Evolutionary conservation across 257 asterid species (phyloP).

Genomic region (Striga asiatica): DNA sequence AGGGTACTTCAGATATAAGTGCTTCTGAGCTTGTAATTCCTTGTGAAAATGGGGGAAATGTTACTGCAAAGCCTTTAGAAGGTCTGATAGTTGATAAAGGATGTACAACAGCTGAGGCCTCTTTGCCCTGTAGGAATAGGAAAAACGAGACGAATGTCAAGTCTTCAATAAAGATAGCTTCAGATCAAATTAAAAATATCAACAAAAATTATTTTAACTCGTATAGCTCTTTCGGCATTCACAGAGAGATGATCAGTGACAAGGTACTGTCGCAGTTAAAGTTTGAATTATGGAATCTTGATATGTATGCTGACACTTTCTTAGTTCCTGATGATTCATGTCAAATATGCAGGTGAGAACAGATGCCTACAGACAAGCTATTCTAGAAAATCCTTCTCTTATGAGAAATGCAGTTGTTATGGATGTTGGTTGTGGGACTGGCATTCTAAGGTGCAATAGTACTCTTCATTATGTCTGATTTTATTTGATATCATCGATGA

Average conservation of each 20-base stretch:
- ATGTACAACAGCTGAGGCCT: too few relatives aligned
- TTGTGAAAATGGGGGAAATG: constrained; percentile 27
- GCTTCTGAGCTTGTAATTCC: constrained; percentile 18
- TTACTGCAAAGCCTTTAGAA: constrained; percentile 18
- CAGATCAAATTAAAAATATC: constrained; percentile 31
- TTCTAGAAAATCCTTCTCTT: constrained; percentile 77
- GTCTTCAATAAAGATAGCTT: constrained; percentile 25
- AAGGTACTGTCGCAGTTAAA: constrained; percentile 43
- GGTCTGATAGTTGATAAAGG: constrained; percentile 14
- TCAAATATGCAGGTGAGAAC: constrained; percentile 81
- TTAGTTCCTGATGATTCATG: too few relatives aligned
- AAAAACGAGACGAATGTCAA: constrained; percentile 8
- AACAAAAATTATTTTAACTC: constrained; percentile 71
- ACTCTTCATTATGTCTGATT: constrained; percentile 3
- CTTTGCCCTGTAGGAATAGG: constrained; percentile 12
- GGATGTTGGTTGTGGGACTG: constrained; percentile 99
- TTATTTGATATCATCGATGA: background rate
- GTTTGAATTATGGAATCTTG: background rate
- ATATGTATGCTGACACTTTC: too few relatives aligned
- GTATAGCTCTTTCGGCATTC: constrained; percentile 88
- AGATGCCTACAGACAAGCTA: constrained; percentile 75
- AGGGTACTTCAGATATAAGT: constrained; percentile 21
- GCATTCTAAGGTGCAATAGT: constrained; percentile 65
- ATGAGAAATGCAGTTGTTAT: constrained; percentile 59
- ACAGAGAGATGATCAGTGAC: constrained; percentile 93